Percentiles rank a stretch among this genome's conserved stretches.
Conservation (phyloP, 176 grass and related monocot genomes). For the Lolium rigidum region DNA sequence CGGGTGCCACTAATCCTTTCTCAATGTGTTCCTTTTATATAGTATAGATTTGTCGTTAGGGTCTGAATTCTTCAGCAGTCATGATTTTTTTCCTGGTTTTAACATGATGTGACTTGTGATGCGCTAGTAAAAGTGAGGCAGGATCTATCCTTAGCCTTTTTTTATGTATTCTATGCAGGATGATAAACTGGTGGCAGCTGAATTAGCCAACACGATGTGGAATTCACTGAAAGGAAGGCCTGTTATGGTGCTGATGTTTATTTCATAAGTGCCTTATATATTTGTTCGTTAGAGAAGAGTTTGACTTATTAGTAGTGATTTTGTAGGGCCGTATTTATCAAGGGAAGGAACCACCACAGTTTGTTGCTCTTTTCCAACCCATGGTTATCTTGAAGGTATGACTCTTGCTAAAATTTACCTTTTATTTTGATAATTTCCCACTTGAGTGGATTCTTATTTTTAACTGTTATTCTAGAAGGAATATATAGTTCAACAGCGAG, state of each 20-base stretch:
- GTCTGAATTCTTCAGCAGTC: neutral
- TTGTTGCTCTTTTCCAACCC: conserved; percentile 94
- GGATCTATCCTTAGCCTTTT: conserved; percentile 22
- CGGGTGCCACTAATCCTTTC: too few species aligned
- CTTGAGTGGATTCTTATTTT: conserved; percentile 18
- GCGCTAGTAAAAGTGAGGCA: conserved; percentile 10
- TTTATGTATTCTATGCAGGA: conserved; percentile 60
- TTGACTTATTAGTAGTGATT: conserved; percentile 42
- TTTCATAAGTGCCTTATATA: conserved; percentile 41
- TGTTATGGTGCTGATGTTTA: conserved; percentile 63
- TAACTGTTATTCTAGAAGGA: conserved; percentile 16
- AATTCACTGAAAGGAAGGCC: conserved; percentile 93
- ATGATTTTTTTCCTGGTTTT: conserved; percentile 5
- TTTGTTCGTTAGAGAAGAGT: conserved; percentile 35
- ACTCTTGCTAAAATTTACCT: neutral
- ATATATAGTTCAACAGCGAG: neutral
- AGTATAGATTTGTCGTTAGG: conserved; percentile 1
- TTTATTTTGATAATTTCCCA: neutral
- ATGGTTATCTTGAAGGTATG: conserved; percentile 95
- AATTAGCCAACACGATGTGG: conserved; percentile 77
- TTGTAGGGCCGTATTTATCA: conserved; percentile 83
- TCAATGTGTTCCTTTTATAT: neutral
- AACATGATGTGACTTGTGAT: neutral
- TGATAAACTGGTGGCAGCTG: conserved; percentile 66
- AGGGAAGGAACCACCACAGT: conserved; percentile 94